phyloP scores from a whole-genome alignment of 2,329 filamentous ascomycete genomes.

The Aspergillus hortae region DNA sequence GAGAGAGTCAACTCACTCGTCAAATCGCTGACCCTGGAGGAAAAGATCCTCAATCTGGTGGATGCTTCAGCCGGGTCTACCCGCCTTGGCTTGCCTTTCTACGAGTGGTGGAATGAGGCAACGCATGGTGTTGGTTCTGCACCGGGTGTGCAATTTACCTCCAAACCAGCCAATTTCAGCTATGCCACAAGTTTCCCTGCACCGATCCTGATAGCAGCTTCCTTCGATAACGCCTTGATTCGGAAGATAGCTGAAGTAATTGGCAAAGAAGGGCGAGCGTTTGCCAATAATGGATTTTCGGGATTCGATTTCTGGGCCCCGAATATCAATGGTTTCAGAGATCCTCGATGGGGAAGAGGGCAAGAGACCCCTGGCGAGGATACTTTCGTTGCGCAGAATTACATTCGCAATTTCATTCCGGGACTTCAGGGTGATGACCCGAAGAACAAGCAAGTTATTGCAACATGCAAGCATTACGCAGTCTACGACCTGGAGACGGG shows the following conservation, averaged over 20 bases:
- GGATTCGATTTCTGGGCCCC: constrained; percentile 45
- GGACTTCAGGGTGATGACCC: constrained; percentile 47
- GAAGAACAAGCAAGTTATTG: constrained; percentile 38
- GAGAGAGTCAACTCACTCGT: constrained; percentile 27
- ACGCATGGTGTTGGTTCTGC: constrained; percentile 55
- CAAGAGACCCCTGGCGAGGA: constrained; percentile 58
- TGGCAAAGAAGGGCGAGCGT: constrained; percentile 59
- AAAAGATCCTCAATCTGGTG: constrained; percentile 52
- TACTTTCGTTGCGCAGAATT: constrained; percentile 25
- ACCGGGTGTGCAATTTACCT: constrained; percentile 50
- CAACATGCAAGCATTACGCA: constrained; percentile 58
- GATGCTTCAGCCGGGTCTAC: constrained; percentile 47
- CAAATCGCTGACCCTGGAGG: constrained; percentile 44
- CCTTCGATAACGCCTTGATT: constrained; percentile 61
- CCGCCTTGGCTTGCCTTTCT: constrained; percentile 54
- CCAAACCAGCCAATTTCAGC: constrained; percentile 47
- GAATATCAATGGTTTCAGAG: constrained; percentile 62
- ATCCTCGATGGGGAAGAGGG: constrained; percentile 59
- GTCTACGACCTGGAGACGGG: constrained; percentile 51
- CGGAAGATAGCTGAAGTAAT: constrained; percentile 48
- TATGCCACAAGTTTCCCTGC: constrained; percentile 62
- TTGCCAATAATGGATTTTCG: constrained; percentile 53
- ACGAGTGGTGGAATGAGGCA: constrained; percentile 61
- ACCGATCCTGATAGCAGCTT: constrained; percentile 58
- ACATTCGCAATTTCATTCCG: constrained; percentile 10